Evolutionary conservation across 2,329 filamentous ascomycete species (phyloP).

Genomic region (Fonsecaea monophora): DNA sequence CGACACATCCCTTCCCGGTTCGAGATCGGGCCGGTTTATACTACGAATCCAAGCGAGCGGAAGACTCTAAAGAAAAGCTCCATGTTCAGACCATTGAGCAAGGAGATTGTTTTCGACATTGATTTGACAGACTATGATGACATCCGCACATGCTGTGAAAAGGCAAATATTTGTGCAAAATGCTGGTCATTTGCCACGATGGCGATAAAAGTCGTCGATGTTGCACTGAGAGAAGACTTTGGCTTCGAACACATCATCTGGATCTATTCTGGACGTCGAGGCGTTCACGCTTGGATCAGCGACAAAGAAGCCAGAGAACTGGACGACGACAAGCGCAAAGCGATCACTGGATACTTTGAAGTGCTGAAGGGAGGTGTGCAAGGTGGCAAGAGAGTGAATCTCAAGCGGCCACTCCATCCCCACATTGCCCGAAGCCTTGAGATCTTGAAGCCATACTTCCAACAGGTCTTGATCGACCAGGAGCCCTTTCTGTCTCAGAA

Average conservation of each 20-base stretch:
- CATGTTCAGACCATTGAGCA: conserved; percentile 84
- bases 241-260: conserved; percentile 96
- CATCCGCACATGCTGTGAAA: conserved; percentile 91
- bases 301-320: conserved; percentile 83
- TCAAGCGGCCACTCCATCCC: conserved; percentile 84
- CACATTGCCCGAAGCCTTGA: conserved; percentile 86
- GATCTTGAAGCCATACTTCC: conserved; percentile 83
- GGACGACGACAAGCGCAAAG: conserved; percentile 83
- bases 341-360: conserved; percentile 88
- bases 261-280: conserved; percentile 97
- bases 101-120: conserved; percentile 98
- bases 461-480: conserved; percentile 81
- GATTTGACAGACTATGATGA: conserved; percentile 99
- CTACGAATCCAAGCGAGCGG: conserved; percentile 88
- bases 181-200: conserved; percentile 99
- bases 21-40: conserved; percentile 98
- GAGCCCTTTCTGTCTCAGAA: conserved; percentile 80
- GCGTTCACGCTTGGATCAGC: conserved; percentile 97
- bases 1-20: conserved; percentile 89
- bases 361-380: conserved; percentile 86
- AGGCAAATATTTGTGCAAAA: conserved; percentile 89
- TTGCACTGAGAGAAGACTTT: conserved; percentile 88
- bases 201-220: conserved; percentile 92
- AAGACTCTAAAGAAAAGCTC: conserved; percentile 82
- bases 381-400: conserved; percentile 83